phyloP scores from a whole-genome alignment of 805 yeast species.

The Pichia scutulata region DNA sequence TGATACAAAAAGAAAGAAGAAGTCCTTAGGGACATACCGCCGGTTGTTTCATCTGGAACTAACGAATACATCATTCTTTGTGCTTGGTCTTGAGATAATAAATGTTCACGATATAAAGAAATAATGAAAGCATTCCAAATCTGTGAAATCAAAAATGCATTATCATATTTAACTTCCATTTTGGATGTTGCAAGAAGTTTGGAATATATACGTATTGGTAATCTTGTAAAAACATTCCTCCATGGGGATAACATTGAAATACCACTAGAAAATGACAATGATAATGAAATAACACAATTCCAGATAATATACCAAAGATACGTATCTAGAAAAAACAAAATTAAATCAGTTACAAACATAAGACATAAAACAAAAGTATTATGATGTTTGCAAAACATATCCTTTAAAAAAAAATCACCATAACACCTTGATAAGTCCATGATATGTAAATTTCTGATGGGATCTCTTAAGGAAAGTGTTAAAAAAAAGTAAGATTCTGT shows the following conservation, averaged over 20 bases:
- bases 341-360: constrained; percentile 38
- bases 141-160: constrained; percentile 35
- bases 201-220: constrained; percentile 44
- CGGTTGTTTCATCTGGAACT: constrained; percentile 44
- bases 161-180: constrained; percentile 37
- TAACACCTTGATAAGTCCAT: constrained; percentile 38
- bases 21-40: constrained; percentile 26
- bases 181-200: constrained; percentile 39
- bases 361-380: constrained; percentile 34
- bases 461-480: constrained; percentile 45
- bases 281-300: constrained; percentile 44
- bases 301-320: constrained; percentile 52
- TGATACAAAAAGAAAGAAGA: constrained; percentile 43
- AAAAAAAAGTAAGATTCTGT: constrained; percentile 47
- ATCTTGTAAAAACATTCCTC: constrained; percentile 45
- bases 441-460: constrained; percentile 39
- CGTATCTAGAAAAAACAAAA: constrained; percentile 46
- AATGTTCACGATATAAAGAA: constrained; percentile 48
- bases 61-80: constrained; percentile 30
- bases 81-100: constrained; percentile 43
- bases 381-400: constrained; percentile 35
- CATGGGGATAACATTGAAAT: constrained; percentile 51
- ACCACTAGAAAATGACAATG: constrained; percentile 43
- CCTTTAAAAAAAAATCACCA: constrained; percentile 36
- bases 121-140: constrained; percentile 49